Evolutionary conservation across 345 rosid genomes (phyloP), one percentile per base, ranked within the genome.

Genomic region (Salix exigua): DNA sequence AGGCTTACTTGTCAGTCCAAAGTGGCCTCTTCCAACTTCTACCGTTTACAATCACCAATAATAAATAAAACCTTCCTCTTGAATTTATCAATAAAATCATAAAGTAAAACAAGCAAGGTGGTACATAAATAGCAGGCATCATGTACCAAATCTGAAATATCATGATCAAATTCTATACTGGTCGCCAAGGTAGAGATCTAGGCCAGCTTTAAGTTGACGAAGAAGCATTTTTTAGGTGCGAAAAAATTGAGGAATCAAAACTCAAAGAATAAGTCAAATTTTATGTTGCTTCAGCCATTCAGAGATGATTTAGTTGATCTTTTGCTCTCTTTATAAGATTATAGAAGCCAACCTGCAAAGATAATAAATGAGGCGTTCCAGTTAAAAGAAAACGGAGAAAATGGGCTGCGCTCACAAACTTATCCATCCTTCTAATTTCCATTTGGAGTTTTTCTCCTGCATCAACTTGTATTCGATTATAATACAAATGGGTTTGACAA

Each of bases 211-310:
- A 86, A 74, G 82, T 68, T 60, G 88, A 77, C 44, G 82, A 75
- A 68, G 88, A 87, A 55, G 85, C 90, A 79, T 46, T 83, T 90
- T 76, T 90, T 19, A 96, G 94, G 86, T 92, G 97, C 55, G 86
- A 84, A 76, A 89, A 86, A 70, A 40, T 66, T 44, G 86, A 79
- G 67, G 81, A 73, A 81, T 84, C 87, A 19, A 89, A 88, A 78
- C 76, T 86, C 46, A 87, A 67, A 70, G 79, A 83, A 73, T 93
- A 90, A 40, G 76, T 81, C 66, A 97, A 91, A 80, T 96, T 94
- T 76, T 92, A 97, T 66, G 94, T 92, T 66, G 95, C 92, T 69
- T 96, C 97, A 23, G 97, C 89, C 5, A 92, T 90, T 95, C 98
- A 93, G 60, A 91, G 80, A 62, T 87, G 81, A 88, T 94, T 91